Conservation (phyloP, 805 yeast genomes). For the Candida methanosorbosa region DNA sequence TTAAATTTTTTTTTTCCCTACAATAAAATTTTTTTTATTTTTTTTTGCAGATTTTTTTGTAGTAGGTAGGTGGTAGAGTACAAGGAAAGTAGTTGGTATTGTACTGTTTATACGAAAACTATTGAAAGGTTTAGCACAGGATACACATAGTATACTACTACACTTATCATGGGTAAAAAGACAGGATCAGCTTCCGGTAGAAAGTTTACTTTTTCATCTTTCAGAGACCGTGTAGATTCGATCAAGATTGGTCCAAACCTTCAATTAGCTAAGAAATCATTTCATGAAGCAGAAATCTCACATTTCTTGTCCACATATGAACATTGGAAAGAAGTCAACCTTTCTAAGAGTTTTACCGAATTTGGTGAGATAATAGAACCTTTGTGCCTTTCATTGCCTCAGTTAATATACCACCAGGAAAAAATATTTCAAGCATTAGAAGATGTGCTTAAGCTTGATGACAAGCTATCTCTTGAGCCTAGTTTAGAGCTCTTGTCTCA, state of each 20-base stretch:
- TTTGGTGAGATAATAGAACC: slow-evolving; percentile 50
- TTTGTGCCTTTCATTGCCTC: slow-evolving; percentile 65
- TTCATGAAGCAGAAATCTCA: slow-evolving; percentile 66
- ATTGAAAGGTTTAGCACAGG: too few relatives aligned
- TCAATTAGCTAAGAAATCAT: slow-evolving; percentile 47
- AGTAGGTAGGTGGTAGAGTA: not conserved
- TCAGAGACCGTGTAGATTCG: slow-evolving; percentile 75
- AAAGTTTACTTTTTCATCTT: slow-evolving; percentile 61
- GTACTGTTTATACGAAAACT: too few relatives aligned
- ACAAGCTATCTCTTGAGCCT: slow-evolving; percentile 71
- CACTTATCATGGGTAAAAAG: slow-evolving; percentile 27
- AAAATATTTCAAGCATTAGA: slow-evolving; percentile 37
- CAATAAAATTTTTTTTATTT: too few relatives aligned
- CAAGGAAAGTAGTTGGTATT: too few relatives aligned
- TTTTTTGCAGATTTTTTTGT: not conserved
- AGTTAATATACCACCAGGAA: slow-evolving; percentile 62
- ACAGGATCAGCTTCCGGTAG: slow-evolving; percentile 46
- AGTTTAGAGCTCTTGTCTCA: slow-evolving; percentile 73
- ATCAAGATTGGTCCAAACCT: slow-evolving; percentile 69
- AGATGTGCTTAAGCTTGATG: slow-evolving; percentile 44
- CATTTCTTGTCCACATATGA: slow-evolving; percentile 72
- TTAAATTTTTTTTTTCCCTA: too few relatives aligned
- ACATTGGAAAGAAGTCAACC: slow-evolving; percentile 83
- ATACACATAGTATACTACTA: too few relatives aligned
- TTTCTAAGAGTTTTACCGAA: slow-evolving; percentile 61